phyloP scores from a whole-genome alignment of 148 eudicot genomes.

The Amaranthus palmeri region DNA sequence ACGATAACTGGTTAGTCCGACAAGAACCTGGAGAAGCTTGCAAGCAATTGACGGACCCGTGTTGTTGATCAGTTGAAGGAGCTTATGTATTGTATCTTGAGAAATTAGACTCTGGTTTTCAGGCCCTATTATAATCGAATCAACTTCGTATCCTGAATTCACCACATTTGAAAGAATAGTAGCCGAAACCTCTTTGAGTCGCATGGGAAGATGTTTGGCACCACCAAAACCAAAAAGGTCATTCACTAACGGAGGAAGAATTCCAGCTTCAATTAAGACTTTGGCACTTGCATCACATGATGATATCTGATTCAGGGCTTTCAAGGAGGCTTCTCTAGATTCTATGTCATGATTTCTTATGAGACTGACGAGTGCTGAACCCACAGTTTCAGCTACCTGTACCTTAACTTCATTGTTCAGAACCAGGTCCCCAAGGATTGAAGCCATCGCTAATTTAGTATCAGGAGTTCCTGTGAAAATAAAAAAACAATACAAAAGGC shows the following conservation, averaged over 20 bases:
- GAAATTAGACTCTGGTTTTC: conserved; percentile 65
- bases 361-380: conserved; percentile 63
- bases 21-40: conserved; percentile 85
- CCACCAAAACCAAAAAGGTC: conserved; percentile 61
- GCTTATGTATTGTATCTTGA: conserved; percentile 55
- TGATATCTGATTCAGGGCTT: conserved; percentile 81
- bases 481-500: background rate
- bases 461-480: conserved; percentile 62
- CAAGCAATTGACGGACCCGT: conserved; percentile 89
- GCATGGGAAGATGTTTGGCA: conserved; percentile 54
- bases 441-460: conserved; percentile 75
- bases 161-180: conserved; percentile 77
- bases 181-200: conserved; percentile 81
- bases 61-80: conserved; percentile 79
- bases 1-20: conserved; percentile 71
- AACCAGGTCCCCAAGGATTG: conserved; percentile 70
- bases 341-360: conserved; percentile 50
- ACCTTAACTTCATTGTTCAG: conserved; percentile 80
- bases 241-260: conserved; percentile 78
- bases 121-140: conserved; percentile 63
- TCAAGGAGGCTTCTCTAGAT: conserved; percentile 76
- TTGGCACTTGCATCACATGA: conserved; percentile 66
- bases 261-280: conserved; percentile 65
- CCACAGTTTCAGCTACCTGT: conserved; percentile 67
- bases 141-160: conserved; percentile 64